A percentile compares a stretch with the other conserved stretches of the same genome.
These are phyloP conservation scores for Globisporangium ultimum DNA, from an alignment of 352 stramenopile species.

Conservation along the genomic window DNA sequence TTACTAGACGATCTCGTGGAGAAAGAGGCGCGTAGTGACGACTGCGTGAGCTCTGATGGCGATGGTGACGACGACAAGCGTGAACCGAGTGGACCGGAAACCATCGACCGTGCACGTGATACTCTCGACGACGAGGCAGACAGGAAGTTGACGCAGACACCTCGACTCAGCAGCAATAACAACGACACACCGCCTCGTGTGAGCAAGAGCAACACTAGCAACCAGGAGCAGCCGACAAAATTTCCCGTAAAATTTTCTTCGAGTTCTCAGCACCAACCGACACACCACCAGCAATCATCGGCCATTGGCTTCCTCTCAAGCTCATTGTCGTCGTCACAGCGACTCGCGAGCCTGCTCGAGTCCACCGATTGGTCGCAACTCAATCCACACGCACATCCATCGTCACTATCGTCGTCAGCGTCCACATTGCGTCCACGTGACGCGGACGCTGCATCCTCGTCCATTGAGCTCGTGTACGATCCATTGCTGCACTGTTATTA, in stretches of 20 bases:
- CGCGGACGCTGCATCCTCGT: not conserved
- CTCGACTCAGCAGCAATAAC: not conserved
- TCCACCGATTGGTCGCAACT: conserved; percentile 59
- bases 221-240: not conserved
- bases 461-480: conserved; percentile 82
- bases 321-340: conserved; percentile 32
- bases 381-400: not conserved
- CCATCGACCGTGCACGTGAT: no score
- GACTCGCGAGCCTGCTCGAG: conserved; percentile 58
- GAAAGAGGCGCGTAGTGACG: conserved; percentile 4
- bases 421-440: no score
- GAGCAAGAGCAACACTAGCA: not conserved
- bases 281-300: not conserved
- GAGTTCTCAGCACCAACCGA: not conserved
- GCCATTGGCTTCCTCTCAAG: not conserved
- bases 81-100: no score
- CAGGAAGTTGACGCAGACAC: not conserved
- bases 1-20: conserved; percentile 35
- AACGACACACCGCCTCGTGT: no score
- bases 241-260: no score
- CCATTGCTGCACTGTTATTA: conserved; percentile 83
- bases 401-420: no score
- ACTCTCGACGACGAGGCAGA: not conserved
- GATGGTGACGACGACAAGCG: not conserved
- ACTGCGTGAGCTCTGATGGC: no score